Evolutionary conservation across 2,329 filamentous ascomycete species (phyloP), one percentile per base, ranked within the genome.

Genomic region (Ophiostoma tasmaniense): DNA sequence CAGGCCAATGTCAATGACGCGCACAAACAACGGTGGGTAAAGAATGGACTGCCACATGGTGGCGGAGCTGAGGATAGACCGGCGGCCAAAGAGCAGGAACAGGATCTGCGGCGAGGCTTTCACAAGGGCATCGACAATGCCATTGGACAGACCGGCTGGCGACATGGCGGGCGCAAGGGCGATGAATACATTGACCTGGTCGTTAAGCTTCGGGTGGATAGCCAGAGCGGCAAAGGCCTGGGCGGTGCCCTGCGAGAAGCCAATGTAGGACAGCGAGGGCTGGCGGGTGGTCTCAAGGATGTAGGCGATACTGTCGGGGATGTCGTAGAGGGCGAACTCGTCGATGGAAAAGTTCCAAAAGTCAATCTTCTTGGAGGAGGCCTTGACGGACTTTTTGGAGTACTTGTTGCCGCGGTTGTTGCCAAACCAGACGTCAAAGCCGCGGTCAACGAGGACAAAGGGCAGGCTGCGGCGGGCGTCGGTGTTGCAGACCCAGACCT

Each of bases 321-420:
- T 97, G 77, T 99, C 95, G 77, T 98, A 88, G 75, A 99, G 96
- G 65, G 95, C 95, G 76, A 99, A 99, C 76, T 99, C 91, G 77
- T 99, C 95, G 76, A 99, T 98, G 67, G 92, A 97, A 77, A 99
- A 99, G 78, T 97, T 90, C 95, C 95, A 99, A 78, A 99, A 99
- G 17, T 87, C 83, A 50, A 84, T 81, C 2, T 90, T 89, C 0
- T 87, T 89, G 0, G 95, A 93, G 0, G 92, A 89, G 72, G 83
- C 82, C 70, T 89, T 85, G 67, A 93, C 87, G 2, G 89, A 93
- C 80, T 99, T 99, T 79, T 98, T 99, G 64, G 93, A 97, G 80
- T 99, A 99, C 77, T 99, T 99, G 84, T 99, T 99, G 66, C 95
- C 95, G 45, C 95, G 89, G 76, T 99, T 99, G 78, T 99, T 99